Evolutionary conservation across 345 rosid species (phyloP), one percentile per base, ranked within the genome.

Genomic region (Aquilaria yunnanensis): DNA sequence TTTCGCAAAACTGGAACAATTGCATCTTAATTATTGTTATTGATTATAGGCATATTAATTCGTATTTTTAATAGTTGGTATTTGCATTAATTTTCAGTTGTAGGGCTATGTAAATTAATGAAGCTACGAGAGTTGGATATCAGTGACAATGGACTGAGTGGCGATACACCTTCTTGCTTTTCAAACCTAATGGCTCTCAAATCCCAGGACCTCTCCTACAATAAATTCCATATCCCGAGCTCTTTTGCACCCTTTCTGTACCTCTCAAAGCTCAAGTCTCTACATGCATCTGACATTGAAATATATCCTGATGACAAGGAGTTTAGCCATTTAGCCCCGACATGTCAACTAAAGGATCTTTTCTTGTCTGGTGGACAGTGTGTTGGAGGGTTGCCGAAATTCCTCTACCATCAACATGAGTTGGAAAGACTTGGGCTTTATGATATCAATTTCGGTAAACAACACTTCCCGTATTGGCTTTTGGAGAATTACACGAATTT

Each of bases 381-480:
- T 11, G 1, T 9, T 13, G 3, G 12, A 13, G 14, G 34, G 2
- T 32, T 70, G 54, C 75, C 79, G 2, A 64, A 12, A 16, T 75
- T 75, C 46, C 56, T 71, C 3, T 43, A 32, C 12, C n/a, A 57
- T 4, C 73, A 71, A 0, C 23, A 57, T 31, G 51, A 64, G 29
- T 41, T 77, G 57, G 1, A 2, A 30, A 0, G 0, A 1, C 50
- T 70, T 51, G 47, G 49, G 16, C 67, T 73, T 2, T 51, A 46
- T 1, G 6, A 47, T 10, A 11, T 7, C 4, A 0, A 31, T 3
- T 23, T 76, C 30, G 43, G 6, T 0, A 68, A 62, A 16, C 33
- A 57, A 12, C 37, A 54, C 1, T 70, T 73, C 34, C 75, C 70
- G 10, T 0, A 0, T 57, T 77, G 80, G 80, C 57, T 73, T 30